These are phyloP conservation scores for Fonsecaea erecta DNA, from an alignment of 2,329 filamentous ascomycete genomes.

Conservation along the genomic window DNA sequence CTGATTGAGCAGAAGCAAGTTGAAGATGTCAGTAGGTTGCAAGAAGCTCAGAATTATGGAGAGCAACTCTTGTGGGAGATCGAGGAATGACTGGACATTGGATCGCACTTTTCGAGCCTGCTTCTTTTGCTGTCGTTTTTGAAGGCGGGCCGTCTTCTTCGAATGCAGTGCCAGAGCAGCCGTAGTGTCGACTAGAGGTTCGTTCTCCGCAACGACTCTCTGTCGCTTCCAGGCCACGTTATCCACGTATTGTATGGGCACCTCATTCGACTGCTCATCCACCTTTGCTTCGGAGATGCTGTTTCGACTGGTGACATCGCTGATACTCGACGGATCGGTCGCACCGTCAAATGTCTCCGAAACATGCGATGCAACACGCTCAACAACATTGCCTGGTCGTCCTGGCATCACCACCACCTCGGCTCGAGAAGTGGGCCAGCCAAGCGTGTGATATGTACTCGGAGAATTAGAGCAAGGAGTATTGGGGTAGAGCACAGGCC, in stretches of 20 bases:
- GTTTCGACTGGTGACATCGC: background rate
- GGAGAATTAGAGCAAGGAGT: background rate
- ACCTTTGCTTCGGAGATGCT: background rate
- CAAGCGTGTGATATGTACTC: background rate
- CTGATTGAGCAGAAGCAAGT: conserved; percentile 27
- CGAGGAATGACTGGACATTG: conserved; percentile 31
- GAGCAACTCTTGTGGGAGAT: conserved; percentile 35
- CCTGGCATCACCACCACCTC: background rate
- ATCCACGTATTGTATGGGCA: conserved; percentile 13
- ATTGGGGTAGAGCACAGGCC: background rate
- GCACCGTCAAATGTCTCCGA: background rate
- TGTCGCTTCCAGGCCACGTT: conserved; percentile 5
- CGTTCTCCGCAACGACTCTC: conserved; percentile 17
- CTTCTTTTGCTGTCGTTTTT: conserved; percentile 32
- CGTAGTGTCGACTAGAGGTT: conserved; percentile 36
- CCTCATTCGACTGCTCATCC: background rate
- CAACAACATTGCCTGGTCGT: background rate
- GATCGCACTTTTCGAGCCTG: conserved; percentile 27
- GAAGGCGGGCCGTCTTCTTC: conserved; percentile 34
- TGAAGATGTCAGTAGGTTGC: conserved; percentile 30
- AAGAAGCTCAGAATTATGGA: conserved; percentile 30
- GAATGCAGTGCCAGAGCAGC: conserved; percentile 31
- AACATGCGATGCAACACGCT: background rate
- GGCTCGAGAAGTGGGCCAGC: background rate
- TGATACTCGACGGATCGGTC: background rate